Conservation (phyloP, 2,329 filamentous ascomycete species). For the Sclerotinia nivalis region DNA sequence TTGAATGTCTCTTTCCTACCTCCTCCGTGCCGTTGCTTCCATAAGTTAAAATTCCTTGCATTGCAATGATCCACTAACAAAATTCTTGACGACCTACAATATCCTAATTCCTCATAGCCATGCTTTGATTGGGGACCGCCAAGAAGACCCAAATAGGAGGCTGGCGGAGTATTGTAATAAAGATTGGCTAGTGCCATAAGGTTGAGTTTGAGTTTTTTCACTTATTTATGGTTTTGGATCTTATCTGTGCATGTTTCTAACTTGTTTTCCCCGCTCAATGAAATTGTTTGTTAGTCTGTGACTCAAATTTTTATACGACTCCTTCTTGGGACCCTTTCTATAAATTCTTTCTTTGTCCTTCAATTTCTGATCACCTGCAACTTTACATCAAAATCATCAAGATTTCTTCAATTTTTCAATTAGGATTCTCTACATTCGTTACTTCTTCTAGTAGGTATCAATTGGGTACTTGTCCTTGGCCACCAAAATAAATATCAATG, state of each 20-base stretch:
- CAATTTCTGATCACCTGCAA: not conserved
- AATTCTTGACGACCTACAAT: not conserved
- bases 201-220: constrained; percentile 9
- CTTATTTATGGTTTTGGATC: not conserved
- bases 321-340: not conserved
- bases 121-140: not conserved
- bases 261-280: not conserved
- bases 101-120: not conserved
- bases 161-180: not conserved
- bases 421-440: constrained; percentile 8
- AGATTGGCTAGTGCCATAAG: constrained; percentile 9
- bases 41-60: constrained; percentile 3
- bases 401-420: not conserved
- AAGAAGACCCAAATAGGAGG: not conserved
- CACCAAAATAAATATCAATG: constrained; percentile 42
- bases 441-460: not conserved
- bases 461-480: not conserved
- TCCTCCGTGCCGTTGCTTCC: constrained; percentile 11
- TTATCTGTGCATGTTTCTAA: not conserved
- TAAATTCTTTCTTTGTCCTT: constrained; percentile 15
- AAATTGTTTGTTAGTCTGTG: constrained; percentile 12
- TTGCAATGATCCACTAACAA: constrained; percentile 7
- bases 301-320: constrained; percentile 9
- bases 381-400: not conserved
- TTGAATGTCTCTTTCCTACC: not conserved